These are phyloP conservation scores for Ophiocordyceps australis DNA, from an alignment of 2,329 filamentous ascomycete genomes.

Conservation along the genomic window DNA sequence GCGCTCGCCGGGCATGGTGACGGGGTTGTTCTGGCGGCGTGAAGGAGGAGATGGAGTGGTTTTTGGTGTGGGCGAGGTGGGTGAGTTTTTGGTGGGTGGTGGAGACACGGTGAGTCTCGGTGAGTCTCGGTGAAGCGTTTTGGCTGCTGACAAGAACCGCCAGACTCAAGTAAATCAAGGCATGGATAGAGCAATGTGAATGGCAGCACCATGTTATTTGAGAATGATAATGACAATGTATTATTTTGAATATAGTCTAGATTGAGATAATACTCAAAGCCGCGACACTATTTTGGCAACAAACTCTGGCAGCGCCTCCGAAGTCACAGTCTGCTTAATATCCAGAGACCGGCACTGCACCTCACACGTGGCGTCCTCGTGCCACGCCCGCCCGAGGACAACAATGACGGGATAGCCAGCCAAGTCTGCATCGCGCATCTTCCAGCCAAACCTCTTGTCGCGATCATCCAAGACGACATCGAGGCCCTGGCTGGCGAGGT, in stretches of 20 bases:
- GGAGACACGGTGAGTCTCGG: too few species aligned
- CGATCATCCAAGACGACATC: conserved; percentile 66
- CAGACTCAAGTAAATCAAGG: too few species aligned
- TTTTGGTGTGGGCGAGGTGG: too few species aligned
- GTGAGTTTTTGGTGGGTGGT: too few species aligned
- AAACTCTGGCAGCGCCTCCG: conserved; percentile 23
- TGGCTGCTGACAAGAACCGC: too few species aligned
- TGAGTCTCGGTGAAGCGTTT: too few species aligned
- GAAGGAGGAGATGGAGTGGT: too few species aligned
- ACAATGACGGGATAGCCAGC: conserved; percentile 76
- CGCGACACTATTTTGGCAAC: conserved; percentile 26
- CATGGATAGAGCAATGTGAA: too few species aligned
- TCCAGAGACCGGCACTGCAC: conserved; percentile 59
- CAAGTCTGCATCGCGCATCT: conserved; percentile 75
- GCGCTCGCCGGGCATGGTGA: conserved; percentile 15
- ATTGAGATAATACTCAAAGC: conserved; percentile 29
- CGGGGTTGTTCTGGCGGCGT: too few species aligned
- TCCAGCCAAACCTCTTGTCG: conserved; percentile 54
- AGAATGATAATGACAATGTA: too few species aligned
- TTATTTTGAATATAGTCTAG: too few species aligned
- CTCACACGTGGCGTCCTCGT: conserved; percentile 40
- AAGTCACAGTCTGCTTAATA: conserved; percentile 37
- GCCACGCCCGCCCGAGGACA: conserved; percentile 58
- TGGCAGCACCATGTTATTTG: too few species aligned
- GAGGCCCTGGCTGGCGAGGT: conserved; percentile 21